Evolutionary conservation across 108 stramenopile genomes (phyloP).

Genomic region (Fragilaria radians): DNA sequence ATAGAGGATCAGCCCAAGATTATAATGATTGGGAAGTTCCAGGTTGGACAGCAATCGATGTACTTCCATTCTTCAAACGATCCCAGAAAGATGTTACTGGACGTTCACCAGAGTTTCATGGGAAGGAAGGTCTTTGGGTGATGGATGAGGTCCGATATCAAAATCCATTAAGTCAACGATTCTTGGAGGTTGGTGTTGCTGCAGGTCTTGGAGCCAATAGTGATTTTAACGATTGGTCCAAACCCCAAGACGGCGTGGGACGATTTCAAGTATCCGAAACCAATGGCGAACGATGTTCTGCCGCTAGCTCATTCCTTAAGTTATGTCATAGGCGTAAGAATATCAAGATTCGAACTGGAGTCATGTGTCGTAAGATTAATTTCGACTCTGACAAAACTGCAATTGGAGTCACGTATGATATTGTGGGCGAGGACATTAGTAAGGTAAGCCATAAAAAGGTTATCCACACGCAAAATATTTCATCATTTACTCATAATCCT

Average conservation of each 20-base stretch:
- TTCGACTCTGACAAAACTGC: constrained; percentile 31
- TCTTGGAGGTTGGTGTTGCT: constrained; percentile 27
- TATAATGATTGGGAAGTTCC: constrained; percentile 35
- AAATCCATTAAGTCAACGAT: constrained; percentile 33
- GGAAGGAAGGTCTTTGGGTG: constrained; percentile 10
- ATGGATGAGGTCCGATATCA: constrained; percentile 30
- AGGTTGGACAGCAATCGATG: constrained; percentile 28
- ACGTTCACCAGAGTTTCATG: constrained; percentile 7
- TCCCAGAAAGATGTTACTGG: constrained; percentile 25
- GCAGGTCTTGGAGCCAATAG: constrained; percentile 22
- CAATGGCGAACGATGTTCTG: constrained; percentile 41
- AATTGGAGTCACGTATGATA: constrained; percentile 30
- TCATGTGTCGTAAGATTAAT: constrained; percentile 21
- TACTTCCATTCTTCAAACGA: constrained; percentile 50
- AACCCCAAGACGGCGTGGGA: constrained; percentile 46
- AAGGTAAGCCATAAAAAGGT: constrained; percentile 8
- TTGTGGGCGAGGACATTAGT: constrained; percentile 23
- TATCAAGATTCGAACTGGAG: constrained; percentile 31
- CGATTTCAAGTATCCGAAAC: constrained; percentile 41
- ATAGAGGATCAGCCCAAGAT: constrained; percentile 44
- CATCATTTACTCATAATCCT: background rate
- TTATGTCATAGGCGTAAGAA: constrained; percentile 35
- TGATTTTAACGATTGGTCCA: constrained; percentile 54
- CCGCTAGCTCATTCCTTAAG: constrained; percentile 33
- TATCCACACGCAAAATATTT: background rate